These are phyloP conservation scores for Umbellularia californica DNA, from an alignment of 164 flowering plant species.

Conservation along the genomic window DNA sequence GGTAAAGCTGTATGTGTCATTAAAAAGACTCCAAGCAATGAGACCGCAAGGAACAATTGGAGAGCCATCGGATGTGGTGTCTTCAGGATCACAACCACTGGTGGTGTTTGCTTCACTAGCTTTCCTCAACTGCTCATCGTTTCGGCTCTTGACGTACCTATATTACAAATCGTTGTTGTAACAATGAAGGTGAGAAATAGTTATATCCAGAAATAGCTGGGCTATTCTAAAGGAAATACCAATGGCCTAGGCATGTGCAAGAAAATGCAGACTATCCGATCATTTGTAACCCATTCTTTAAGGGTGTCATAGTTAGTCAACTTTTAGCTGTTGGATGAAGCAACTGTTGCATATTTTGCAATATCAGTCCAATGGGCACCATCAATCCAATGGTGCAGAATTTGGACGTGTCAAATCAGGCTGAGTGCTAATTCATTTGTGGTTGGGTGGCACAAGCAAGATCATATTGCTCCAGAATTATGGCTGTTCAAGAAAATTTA, in stretches of 20 bases:
- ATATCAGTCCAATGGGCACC: no score
- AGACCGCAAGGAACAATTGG: conserved; percentile 95
- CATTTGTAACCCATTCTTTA: no score
- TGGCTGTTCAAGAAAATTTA: no score
- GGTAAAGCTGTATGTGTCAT: conserved; percentile 80
- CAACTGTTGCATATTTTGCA: no score
- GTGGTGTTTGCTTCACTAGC: conserved; percentile 18
- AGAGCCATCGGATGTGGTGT: conserved; percentile 6
- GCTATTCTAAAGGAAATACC: background rate
- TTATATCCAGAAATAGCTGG: background rate
- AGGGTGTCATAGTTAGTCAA: no score
- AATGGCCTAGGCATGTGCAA: background rate
- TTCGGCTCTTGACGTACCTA: conserved; percentile 93
- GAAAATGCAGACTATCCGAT: no score
- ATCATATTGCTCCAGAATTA: no score
- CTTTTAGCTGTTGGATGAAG: no score
- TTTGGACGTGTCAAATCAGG: no score
- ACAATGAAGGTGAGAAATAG: background rate
- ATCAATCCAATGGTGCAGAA: no score
- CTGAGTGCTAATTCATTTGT: no score
- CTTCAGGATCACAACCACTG: conserved; percentile 62
- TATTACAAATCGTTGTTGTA: conserved; percentile 2
- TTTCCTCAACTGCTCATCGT: conserved; percentile 54
- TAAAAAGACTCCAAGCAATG: conserved; percentile 91
- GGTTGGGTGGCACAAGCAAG: no score